phyloP scores from a whole-genome alignment of 1,284 basidiomycete genomes.

The Leccinum fallax region DNA sequence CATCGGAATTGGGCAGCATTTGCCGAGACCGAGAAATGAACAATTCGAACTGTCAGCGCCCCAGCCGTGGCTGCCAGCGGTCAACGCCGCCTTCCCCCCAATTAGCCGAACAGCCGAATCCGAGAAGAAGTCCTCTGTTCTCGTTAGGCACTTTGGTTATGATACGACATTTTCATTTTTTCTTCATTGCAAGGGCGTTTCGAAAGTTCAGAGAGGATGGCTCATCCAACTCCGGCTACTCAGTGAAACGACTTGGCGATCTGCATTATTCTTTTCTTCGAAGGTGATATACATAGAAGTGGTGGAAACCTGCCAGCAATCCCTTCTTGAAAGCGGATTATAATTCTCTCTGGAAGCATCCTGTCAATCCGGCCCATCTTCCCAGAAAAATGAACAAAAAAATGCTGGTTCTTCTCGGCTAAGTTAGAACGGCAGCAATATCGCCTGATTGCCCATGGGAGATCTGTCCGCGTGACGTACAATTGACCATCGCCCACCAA shows the following conservation, averaged over 20 bases:
- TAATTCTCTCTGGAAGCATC: background rate
- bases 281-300: background rate
- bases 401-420: background rate
- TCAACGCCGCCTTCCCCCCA: background rate
- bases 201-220: background rate
- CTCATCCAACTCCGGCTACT: background rate
- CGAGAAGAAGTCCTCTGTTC: background rate
- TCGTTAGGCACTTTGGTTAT: background rate
- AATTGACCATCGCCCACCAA: background rate
- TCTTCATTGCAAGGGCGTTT: background rate
- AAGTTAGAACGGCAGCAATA: background rate
- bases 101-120: background rate
- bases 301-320: background rate
- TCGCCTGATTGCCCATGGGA: background rate
- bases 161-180: background rate
- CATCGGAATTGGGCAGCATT: background rate
- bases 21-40: background rate
- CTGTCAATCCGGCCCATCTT: background rate
- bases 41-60: background rate
- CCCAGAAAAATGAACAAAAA: background rate
- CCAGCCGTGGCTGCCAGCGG: background rate
- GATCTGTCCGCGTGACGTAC: background rate
- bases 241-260: background rate
- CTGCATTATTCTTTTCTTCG: background rate
- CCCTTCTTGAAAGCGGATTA: background rate